Evolutionary conservation across 352 stramenopile species (phyloP).

Genomic region (Globisporangium parvum): DNA sequence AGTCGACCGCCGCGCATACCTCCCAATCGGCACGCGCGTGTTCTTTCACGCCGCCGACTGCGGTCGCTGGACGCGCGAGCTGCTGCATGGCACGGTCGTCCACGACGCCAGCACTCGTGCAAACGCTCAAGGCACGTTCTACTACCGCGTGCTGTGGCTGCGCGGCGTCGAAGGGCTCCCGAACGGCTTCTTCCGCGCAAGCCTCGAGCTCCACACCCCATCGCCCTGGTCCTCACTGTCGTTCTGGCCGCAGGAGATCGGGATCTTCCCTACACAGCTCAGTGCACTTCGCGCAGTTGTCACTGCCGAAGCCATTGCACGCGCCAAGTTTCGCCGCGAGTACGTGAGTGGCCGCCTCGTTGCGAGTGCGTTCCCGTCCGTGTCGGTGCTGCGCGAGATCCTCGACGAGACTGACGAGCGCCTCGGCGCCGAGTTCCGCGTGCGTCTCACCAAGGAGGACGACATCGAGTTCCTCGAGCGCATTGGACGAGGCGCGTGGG

Average conservation of each 20-base stretch:
- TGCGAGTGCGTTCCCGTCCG: slow-evolving; percentile 30
- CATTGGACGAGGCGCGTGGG: slow-evolving; percentile 32
- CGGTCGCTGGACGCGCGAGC: slow-evolving; percentile 38
- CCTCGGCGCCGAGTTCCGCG: slow-evolving; percentile 34
- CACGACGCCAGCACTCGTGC: slow-evolving; percentile 21
- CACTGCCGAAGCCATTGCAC: slow-evolving; percentile 44
- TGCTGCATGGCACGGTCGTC: slow-evolving; percentile 48
- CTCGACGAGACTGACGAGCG: slow-evolving; percentile 32
- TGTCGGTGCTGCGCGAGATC: slow-evolving; percentile 37
- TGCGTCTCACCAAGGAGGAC: slow-evolving; percentile 30
- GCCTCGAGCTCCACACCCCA: slow-evolving; percentile 28
- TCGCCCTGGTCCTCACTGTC: neutral
- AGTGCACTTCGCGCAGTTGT: slow-evolving; percentile 51
- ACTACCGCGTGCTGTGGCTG: slow-evolving; percentile 63
- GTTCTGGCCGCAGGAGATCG: slow-evolving; percentile 42
- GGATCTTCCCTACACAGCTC: slow-evolving; percentile 47
- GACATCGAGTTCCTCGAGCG: slow-evolving; percentile 33
- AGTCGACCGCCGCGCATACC: slow-evolving; percentile 21
- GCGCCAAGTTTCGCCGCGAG: slow-evolving; percentile 44
- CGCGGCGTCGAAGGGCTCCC: slow-evolving; percentile 55
- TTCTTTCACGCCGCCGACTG: slow-evolving; percentile 49
- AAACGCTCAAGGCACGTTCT: slow-evolving; percentile 17
- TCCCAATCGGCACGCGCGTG: slow-evolving; percentile 36
- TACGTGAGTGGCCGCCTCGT: slow-evolving; percentile 25
- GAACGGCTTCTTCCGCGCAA: slow-evolving; percentile 59